Evolutionary conservation across 768 basidiomycete genomes (phyloP), one percentile per base, ranked within the genome.

Genomic region (Arthromyces matolae): DNA sequence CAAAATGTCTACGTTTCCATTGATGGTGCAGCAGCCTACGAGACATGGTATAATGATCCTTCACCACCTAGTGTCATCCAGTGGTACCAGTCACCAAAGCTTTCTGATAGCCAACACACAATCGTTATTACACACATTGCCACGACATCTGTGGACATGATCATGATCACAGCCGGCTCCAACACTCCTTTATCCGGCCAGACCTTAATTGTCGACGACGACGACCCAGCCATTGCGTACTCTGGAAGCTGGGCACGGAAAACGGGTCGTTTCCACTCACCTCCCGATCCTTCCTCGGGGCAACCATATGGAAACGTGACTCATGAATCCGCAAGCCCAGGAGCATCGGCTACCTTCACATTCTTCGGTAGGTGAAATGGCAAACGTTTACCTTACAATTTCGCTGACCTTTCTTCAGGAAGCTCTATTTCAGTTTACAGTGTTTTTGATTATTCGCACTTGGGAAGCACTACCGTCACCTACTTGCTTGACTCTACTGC

Each of bases 91-190:
- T n/a, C n/a, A n/a, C n/a, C n/a, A n/a, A n/a, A n/a, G n/a, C n/a
- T n/a, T n/a, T n/a, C n/a, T n/a, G n/a, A n/a, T n/a, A n/a, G n/a
- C n/a, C n/a, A n/a, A n/a, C n/a, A n/a, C n/a, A n/a, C n/a, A n/a
- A n/a, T n/a, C n/a, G n/a, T n/a, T n/a, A n/a, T n/a, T n/a, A n/a
- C n/a, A n/a, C n/a, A n/a, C n/a, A n/a, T 42, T 19, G 42, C 42
- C 10, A 31, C 18, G 12, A 42, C 42, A 13, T 42, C 42, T 22
- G 10, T 42, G 4, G 42, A 42, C 42, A 20, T 42, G 42, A 42
- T 42, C 28, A 18, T 42, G 42, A n/a, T 42, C 29, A 42, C 42
- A 22, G 42, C 42, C 23, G 42, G 42, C 8, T 31, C 18, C n/a
- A 42, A 42, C 22, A 42, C 42, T 2, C 42, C 42, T 5, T 20